These are phyloP conservation scores for Mastigamoeba balamuthi DNA, from an alignment of 78 protist genomes.

Conservation along the genomic window DNA sequence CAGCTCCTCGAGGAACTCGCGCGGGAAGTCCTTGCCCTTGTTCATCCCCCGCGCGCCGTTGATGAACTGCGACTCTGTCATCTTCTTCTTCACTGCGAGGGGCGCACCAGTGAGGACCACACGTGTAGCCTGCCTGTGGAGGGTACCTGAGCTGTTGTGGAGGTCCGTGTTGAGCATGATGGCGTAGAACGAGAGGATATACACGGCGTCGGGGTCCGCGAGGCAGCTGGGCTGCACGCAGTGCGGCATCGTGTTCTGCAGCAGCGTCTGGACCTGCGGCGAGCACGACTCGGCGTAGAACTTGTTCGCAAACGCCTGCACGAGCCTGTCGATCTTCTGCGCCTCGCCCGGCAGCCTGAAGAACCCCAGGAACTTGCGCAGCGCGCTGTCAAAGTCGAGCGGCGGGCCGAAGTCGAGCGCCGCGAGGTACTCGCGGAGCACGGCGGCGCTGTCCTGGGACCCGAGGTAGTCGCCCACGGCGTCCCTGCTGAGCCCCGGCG, in stretches of 20 bases:
- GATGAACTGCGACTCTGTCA: constrained; percentile 46
- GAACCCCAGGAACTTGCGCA: constrained; percentile 64
- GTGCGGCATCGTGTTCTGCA: background rate
- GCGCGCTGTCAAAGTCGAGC: constrained; percentile 69
- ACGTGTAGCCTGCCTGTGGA: too few species aligned
- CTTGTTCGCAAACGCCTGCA: constrained; percentile 91
- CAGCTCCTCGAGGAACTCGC: constrained; percentile 28
- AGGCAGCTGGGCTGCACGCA: too few species aligned
- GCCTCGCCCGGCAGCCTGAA: constrained; percentile 95
- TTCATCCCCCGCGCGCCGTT: constrained; percentile 25
- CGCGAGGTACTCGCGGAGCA: constrained; percentile 81
- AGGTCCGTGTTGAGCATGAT: constrained; percentile 80
- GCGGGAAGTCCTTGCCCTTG: constrained; percentile 41
- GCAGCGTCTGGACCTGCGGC: too few species aligned
- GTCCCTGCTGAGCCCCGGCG: constrained; percentile 56
- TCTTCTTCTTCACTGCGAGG: constrained; percentile 49
- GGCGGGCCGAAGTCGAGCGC: constrained; percentile 50
- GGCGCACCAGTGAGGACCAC: too few species aligned
- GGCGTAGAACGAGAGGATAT: constrained; percentile 46
- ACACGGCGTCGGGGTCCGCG: constrained; percentile 28
- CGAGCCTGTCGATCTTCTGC: constrained; percentile 92
- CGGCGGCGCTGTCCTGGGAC: constrained; percentile 48
- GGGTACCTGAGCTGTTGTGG: constrained; percentile 37
- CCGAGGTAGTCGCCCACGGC: constrained; percentile 83
- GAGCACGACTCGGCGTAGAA: constrained; percentile 16